These are phyloP conservation scores for Neoscytalidium dimidiatum DNA, from an alignment of 2,329 filamentous ascomycete species.

Conservation along the genomic window DNA sequence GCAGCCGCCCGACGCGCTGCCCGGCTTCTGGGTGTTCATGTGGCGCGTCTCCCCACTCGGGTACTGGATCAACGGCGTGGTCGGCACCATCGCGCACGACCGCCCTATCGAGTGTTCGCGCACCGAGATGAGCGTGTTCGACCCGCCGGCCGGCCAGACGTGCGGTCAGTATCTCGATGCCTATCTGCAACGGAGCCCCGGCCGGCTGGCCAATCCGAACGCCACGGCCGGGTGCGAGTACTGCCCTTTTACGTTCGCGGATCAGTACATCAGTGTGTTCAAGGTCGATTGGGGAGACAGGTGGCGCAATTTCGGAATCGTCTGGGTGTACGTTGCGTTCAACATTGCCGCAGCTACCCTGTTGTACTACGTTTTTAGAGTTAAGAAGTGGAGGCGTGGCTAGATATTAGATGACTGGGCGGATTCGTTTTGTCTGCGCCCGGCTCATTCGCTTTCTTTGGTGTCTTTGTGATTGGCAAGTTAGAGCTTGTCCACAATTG, in stretches of 20 bases:
- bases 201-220: constrained; percentile 46
- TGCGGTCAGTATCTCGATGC: constrained; percentile 47
- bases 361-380: constrained; percentile 56
- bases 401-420: too few relatives aligned
- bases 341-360: constrained; percentile 61
- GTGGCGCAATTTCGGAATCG: constrained; percentile 71
- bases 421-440: too few relatives aligned
- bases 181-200: constrained; percentile 42
- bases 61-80: constrained; percentile 55
- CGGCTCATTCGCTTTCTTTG: too few relatives aligned
- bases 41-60: constrained; percentile 68
- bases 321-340: constrained; percentile 68
- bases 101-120: constrained; percentile 51
- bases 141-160: constrained; percentile 43
- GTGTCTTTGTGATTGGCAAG: too few relatives aligned
- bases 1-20: constrained; percentile 58
- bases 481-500: too few relatives aligned
- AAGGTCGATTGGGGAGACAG: constrained; percentile 50
- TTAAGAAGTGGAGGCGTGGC: constrained; percentile 25
- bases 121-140: constrained; percentile 45
- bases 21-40: constrained; percentile 79
- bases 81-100: constrained; percentile 44
- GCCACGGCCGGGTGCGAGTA: constrained; percentile 52
- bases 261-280: constrained; percentile 49
- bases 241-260: constrained; percentile 49